Percentiles rank a stretch among this genome's conserved stretches.
These are phyloP conservation scores for Leishmania guyanensis DNA, from an alignment of 208 protist species.

Conservation along the genomic window DNA sequence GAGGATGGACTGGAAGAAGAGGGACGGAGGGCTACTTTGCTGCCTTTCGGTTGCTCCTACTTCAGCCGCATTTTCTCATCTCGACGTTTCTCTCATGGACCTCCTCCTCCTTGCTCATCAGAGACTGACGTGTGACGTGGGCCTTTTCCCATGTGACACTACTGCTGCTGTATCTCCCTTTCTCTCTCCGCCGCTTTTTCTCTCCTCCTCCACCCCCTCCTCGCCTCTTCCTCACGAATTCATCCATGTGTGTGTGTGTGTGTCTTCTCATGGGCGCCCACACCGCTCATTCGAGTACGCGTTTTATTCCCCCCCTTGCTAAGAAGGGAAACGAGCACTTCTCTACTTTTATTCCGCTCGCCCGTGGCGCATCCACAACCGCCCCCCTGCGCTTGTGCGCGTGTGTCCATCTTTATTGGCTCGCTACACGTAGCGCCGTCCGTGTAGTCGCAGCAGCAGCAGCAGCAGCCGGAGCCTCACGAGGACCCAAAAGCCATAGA, in stretches of 20 bases:
- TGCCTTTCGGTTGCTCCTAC: not conserved
- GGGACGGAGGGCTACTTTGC: not conserved
- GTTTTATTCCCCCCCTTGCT: not conserved
- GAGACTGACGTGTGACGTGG: not conserved
- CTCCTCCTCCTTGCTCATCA: not conserved
- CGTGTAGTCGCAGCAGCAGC: slow-evolving; percentile 14
- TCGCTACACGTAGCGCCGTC: slow-evolving; percentile 37
- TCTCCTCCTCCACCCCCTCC: not conserved
- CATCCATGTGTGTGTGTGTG: not conserved
- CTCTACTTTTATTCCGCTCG: slow-evolving; percentile 17
- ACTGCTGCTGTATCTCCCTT: not conserved
- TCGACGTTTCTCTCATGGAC: not conserved
- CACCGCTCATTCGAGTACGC: not conserved
- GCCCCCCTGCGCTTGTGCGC: not conserved
- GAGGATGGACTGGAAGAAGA: not conserved
- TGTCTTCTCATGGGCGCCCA: not conserved
- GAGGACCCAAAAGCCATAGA: slow-evolving; percentile 3
- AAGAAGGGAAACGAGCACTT: not conserved
- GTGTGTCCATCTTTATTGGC: not conserved
- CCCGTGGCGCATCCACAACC: not conserved
- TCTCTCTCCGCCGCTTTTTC: not conserved
- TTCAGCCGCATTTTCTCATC: not conserved
- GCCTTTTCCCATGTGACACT: not conserved
- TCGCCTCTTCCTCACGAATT: not conserved
- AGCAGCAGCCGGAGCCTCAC: not conserved